Evolutionary conservation across 2,329 filamentous ascomycete genomes (phyloP), one percentile per base, ranked within the genome.

Genomic region (Xylaria sp.): DNA sequence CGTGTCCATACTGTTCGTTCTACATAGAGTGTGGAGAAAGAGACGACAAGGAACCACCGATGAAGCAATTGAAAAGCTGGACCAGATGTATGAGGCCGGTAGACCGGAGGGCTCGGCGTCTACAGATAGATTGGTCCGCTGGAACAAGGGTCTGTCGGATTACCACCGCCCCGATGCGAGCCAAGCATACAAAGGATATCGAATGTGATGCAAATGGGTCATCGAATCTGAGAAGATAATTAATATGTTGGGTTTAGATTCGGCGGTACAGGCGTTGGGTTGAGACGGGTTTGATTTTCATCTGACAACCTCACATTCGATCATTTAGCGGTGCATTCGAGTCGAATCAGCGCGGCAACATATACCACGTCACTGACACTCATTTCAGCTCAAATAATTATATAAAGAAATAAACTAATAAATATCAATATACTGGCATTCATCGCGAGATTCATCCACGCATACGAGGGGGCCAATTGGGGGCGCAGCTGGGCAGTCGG

Each of bases 111-210:
- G 73, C n/a, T 49, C 62, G 39, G 69, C 71, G 43, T 75, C 75
- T 4, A 75, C 67, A 13, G 75, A 76, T 15, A 73, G 66, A 56
- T 67, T 75, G n/a, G 72, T 74, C 25, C 75, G 76, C 51, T 79
- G 78, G 78, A 77, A 78, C 56, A 75, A 71, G 62, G 77, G 76
- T 15, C 57, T 79, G 48, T 77, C 77, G 31, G 67, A 72, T 43
- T 78, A 72, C 43, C 77, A 79, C 62, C 63, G 64, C 25, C 75
- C 75, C 20, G 71, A 75, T 48, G 8, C 60, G 7, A 66, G 41
- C 18, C 72, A 71, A 67, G 68, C 66, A 28, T 75, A 72, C 49
- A 75, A 75, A 62, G 76, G 68, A 28, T 78, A 78, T 68, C 70
- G 75, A 57, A 76, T 78, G 75, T 78, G 58, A 70, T 51, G 13